Conservation (phyloP, 805 yeast genomes). For the Myxozyma neotropica region DNA sequence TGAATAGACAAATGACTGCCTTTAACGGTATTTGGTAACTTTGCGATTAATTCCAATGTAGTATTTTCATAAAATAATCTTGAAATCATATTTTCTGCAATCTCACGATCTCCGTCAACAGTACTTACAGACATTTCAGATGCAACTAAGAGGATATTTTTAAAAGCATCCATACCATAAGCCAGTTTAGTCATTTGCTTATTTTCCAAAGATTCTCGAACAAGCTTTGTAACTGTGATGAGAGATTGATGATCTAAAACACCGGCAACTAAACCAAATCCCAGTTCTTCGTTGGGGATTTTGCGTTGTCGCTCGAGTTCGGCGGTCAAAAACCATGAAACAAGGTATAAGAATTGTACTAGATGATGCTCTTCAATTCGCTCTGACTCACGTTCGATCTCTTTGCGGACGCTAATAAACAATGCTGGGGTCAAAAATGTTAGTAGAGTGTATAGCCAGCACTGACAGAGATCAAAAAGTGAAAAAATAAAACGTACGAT, state of each 20-base stretch:
- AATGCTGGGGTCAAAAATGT: slow-evolving; percentile 43
- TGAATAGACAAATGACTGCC: slow-evolving; percentile 62
- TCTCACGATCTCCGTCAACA: slow-evolving; percentile 52
- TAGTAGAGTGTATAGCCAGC: too few species aligned
- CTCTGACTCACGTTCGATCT: slow-evolving; percentile 48
- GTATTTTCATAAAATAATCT: slow-evolving; percentile 70
- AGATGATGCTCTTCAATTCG: slow-evolving; percentile 38
- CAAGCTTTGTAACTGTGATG: slow-evolving; percentile 52
- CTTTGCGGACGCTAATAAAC: slow-evolving; percentile 54
- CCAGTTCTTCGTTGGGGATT: slow-evolving; percentile 22
- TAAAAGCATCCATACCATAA: slow-evolving; percentile 68
- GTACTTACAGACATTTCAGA: slow-evolving; percentile 48
- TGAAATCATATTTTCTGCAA: slow-evolving; percentile 62
- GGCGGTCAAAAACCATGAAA: slow-evolving; percentile 76
- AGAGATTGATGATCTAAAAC: slow-evolving; percentile 65
- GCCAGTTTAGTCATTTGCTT: slow-evolving; percentile 52
- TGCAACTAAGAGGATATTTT: slow-evolving; percentile 52
- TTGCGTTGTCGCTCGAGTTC: slow-evolving; percentile 49
- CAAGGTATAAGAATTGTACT: slow-evolving; percentile 58
- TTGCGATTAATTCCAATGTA: slow-evolving; percentile 57
- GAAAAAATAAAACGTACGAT: slow-evolving; percentile 42
- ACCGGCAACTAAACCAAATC: slow-evolving; percentile 44
- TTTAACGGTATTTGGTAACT: slow-evolving; percentile 64
- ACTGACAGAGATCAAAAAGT: neutral
- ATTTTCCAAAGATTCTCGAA: slow-evolving; percentile 43